Evolutionary conservation across 805 yeast genomes (phyloP).

Genomic region (Nakazawaea populi): DNA sequence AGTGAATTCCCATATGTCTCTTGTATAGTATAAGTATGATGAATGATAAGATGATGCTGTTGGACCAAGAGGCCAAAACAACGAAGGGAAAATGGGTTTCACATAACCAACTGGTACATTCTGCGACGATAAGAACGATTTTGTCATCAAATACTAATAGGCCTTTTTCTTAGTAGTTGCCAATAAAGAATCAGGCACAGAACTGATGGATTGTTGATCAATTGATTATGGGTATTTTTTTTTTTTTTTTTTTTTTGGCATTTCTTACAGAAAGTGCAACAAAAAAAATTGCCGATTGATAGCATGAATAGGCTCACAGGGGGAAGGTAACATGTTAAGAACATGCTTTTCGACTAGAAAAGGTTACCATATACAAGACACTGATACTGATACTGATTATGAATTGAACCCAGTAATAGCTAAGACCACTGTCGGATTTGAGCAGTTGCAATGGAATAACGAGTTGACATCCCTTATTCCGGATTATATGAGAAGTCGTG

Average conservation of each 20-base stretch:
- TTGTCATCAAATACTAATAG: conserved; percentile 7
- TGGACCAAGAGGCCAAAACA: conserved; percentile 59
- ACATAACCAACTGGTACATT: conserved; percentile 77
- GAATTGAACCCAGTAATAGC: neutral
- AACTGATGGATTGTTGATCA: no score
- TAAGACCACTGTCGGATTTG: conserved; percentile 35
- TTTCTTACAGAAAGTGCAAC: no score
- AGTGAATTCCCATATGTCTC: conserved; percentile 81
- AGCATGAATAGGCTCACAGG: neutral
- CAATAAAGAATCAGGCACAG: no score
- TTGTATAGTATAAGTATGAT: conserved; percentile 59
- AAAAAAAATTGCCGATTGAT: neutral
- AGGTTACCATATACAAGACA: conserved; percentile 7
- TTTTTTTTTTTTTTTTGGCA: no score
- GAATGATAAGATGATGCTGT: conserved; percentile 27
- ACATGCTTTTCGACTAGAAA: conserved; percentile 10
- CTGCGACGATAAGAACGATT: conserved; percentile 35
- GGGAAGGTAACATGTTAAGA: conserved; percentile 4
- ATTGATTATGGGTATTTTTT: no score
- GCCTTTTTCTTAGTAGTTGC: no score
- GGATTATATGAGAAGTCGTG: neutral
- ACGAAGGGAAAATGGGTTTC: conserved; percentile 75
- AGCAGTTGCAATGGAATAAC: conserved; percentile 31
- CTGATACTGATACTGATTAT: neutral
- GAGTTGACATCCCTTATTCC: conserved; percentile 9